Evolutionary conservation across 202 grass and related monocot species (phyloP).

Genomic region (Schoenoplectus triqueter): DNA sequence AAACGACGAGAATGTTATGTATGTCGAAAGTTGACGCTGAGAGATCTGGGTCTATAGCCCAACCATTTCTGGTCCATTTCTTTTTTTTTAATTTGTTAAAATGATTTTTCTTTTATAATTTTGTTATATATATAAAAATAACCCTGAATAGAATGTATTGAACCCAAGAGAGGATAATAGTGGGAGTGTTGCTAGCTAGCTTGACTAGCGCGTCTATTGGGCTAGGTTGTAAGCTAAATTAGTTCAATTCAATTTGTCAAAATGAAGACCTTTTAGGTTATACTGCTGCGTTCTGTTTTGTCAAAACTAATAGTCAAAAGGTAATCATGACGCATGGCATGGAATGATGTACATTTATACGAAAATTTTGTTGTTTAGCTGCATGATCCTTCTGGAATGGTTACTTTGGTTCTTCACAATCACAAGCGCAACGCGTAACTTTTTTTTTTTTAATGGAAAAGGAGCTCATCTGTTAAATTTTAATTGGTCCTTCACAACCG

Average conservation of each 20-base stretch:
- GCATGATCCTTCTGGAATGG: conserved; percentile 30
- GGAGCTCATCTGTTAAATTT: no score
- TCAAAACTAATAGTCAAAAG: conserved; percentile 32
- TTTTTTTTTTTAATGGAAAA: not conserved
- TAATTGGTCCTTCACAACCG: no score
- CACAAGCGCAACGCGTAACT: not conserved
- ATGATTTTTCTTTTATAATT: no score
- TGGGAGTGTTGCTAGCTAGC: not conserved
- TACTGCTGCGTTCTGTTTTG: conserved; percentile 10
- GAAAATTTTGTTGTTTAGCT: not conserved
- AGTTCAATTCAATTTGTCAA: conserved; percentile 36
- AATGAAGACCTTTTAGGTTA: conserved; percentile 13
- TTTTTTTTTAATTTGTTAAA: no score
- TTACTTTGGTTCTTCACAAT: not conserved
- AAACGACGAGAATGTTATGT: no score
- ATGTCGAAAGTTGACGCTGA: no score
- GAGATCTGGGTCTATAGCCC: no score
- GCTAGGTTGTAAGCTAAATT: not conserved
- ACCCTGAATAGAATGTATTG: no score
- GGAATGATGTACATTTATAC: not conserved
- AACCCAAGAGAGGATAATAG: not conserved
- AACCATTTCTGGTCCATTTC: no score
- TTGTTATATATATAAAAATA: no score
- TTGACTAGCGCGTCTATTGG: no score
- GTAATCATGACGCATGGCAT: conserved; percentile 25